These are phyloP conservation scores for Trametes punicea DNA, from an alignment of 768 basidiomycete species.

Conservation along the genomic window DNA sequence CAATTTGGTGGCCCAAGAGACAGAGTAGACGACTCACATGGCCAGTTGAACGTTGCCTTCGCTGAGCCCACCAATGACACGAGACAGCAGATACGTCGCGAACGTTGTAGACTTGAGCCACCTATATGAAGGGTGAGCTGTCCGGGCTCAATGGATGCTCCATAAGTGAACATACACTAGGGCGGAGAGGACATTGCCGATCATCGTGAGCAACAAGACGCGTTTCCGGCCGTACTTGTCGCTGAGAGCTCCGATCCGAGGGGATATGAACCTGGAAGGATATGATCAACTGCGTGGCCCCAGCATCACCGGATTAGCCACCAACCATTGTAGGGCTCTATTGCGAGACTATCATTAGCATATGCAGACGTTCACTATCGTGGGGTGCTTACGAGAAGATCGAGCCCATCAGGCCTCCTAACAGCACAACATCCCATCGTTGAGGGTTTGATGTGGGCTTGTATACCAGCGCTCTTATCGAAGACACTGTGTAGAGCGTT, in stretches of 20 bases:
- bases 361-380: neutral
- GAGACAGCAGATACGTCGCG: conserved; percentile 83
- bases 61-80: conserved; percentile 88
- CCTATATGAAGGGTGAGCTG: conserved; percentile 36
- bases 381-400: conserved; percentile 82
- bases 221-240: conserved; percentile 89
- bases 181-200: conserved; percentile 91
- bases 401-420: conserved; percentile 93
- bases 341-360: neutral
- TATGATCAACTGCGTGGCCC: neutral
- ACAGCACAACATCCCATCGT: conserved; percentile 90
- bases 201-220: conserved; percentile 82
- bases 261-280: conserved; percentile 56
- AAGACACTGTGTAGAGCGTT: conserved; percentile 66
- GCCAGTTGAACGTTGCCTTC: conserved; percentile 98
- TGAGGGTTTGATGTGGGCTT: conserved; percentile 56
- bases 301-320: neutral
- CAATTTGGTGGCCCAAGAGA: neutral
- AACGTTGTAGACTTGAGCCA: conserved; percentile 92
- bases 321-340: conserved; percentile 69
- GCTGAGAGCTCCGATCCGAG: conserved; percentile 76
- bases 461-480: conserved; percentile 63
- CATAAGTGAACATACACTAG: conserved; percentile 53
- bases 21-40: conserved; percentile 55
- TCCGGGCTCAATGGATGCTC: neutral